A percentile compares a stretch with the other conserved stretches of the same genome.
Evolutionary conservation across 371 early-diverging fungal genomes (phyloP).

Genomic region (Apophysomyces trapeziformis): DNA sequence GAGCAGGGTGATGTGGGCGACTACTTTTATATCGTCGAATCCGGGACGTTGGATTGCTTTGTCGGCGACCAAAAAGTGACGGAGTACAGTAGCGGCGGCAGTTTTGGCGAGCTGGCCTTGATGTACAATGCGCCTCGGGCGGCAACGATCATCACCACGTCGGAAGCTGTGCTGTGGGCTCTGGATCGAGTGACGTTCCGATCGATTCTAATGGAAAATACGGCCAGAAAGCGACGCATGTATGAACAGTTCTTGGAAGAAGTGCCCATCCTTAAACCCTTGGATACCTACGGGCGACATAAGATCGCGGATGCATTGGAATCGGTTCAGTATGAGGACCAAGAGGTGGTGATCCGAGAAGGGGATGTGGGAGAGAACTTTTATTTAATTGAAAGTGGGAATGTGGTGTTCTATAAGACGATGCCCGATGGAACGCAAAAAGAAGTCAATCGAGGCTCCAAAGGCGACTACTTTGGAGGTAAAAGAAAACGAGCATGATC

Average conservation of each 20-base stretch:
- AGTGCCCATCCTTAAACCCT: slow-evolving; percentile 67
- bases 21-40: slow-evolving; percentile 97
- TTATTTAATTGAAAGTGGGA: slow-evolving; percentile 87
- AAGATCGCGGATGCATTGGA: slow-evolving; percentile 89
- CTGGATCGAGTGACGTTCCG: slow-evolving; percentile 85
- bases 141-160: slow-evolving; percentile 77
- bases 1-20: slow-evolving; percentile 96
- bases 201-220: slow-evolving; percentile 76
- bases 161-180: slow-evolving; percentile 79
- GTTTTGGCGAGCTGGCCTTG: slow-evolving; percentile 90
- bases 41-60: slow-evolving; percentile 92
- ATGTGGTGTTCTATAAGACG: slow-evolving; percentile 58
- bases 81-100: slow-evolving; percentile 67
- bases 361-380: slow-evolving; percentile 71
- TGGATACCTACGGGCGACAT: slow-evolving; percentile 73
- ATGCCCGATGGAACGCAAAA: slow-evolving; percentile 70
- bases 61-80: slow-evolving; percentile 74
- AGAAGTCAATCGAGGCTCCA: slow-evolving; percentile 73
- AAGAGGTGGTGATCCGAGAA: slow-evolving; percentile 71
- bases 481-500: slow-evolving; percentile 11
- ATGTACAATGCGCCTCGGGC: slow-evolving; percentile 93
- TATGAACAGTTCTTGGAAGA: slow-evolving; percentile 79
- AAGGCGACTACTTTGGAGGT: slow-evolving; percentile 97
- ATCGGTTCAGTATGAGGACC: slow-evolving; percentile 65
- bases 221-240: slow-evolving; percentile 74